Base-by-base conservation (phyloP, 768 basidiomycete species). In the Suillus ampliporus region DNA sequence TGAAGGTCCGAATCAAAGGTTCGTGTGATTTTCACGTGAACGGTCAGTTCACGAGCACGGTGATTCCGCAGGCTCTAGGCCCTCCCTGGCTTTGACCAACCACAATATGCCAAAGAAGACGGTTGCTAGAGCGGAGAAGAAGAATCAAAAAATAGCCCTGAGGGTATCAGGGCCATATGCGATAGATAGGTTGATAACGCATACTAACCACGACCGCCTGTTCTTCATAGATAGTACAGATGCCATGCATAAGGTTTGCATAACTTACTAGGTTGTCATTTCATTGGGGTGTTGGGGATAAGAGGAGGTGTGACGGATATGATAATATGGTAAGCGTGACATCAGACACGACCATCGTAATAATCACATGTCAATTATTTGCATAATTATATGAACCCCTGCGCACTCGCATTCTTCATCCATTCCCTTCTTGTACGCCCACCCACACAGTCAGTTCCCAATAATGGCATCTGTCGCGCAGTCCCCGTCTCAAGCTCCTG, bases 401-500 rank as follows among this genome's bases (percentile, higher is more conserved):
- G 34, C 59, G 51, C 50, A n/a, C 21, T 59, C 37, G n/a, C 21
- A 48, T 34, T 60, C 8, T 10, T 56, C 19, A 10, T 51, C 21
- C 19, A n/a, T 44, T 31, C 26, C 52, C 53, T 38, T 21, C 59
- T 60, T 56, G 31, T 15, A 41, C 58, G 38, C 38, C 56, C 8
- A 35, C 38, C 11, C 19, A 58, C 21, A 8, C 23, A 26, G 0
- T 15, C 3, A 56, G 11, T 17, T n/a, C n/a, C 11, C 17, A n/a
- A 41, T 21, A 65, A 84, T 83, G 82, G 72, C 80, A 13, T 72
- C 77, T 34, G 69, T 72, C 56, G 76, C 74, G 3, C 63, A 75
- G 26, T 4, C 67, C n/a, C 73, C 69, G 26, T 13, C 66, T 0
- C 62, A 69, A 44, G 40, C 52, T 26, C 87, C 89, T 59, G 86